A percentile compares a stretch with the other conserved stretches of the same genome.
Conservation (phyloP, 1,284 basidiomycete species). For the Waitea zeae region DNA sequence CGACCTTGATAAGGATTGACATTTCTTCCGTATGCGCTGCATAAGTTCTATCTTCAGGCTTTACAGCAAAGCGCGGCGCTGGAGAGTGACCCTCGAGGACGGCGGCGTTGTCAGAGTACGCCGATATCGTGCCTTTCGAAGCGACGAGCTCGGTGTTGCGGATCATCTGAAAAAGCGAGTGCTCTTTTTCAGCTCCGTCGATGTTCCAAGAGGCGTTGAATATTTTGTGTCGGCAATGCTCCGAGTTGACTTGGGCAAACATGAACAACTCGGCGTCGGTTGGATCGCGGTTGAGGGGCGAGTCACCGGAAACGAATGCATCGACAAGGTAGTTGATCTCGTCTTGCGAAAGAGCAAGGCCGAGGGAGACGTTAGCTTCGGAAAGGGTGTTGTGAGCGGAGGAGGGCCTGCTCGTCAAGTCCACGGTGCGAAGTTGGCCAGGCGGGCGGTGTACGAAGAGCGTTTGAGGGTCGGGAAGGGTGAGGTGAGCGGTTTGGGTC, state of each 20-base stretch:
- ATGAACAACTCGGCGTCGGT: conserved; percentile 99
- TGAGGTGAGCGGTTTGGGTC: conserved; percentile 67
- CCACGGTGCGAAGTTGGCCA: conserved; percentile 55
- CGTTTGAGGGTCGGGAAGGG: conserved; percentile 36
- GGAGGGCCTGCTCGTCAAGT: conserved; percentile 21
- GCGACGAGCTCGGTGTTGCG: conserved; percentile 84
- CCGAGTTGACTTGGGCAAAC: conserved; percentile 99
- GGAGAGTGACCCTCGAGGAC: conserved; percentile 63
- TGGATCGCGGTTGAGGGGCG: conserved; percentile 60
- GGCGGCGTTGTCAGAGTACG: conserved; percentile 97
- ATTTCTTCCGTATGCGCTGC: conserved; percentile 48
- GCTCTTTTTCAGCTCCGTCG: conserved; percentile 50
- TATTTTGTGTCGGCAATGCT: conserved; percentile 99
- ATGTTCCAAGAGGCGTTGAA: conserved; percentile 98
- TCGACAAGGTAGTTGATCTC: conserved; percentile 91
- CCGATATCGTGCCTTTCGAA: conserved; percentile 74
- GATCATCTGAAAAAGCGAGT: conserved; percentile 94
- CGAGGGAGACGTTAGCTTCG: conserved; percentile 71
- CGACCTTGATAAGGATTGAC: conserved; percentile 92
- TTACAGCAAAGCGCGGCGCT: conserved; percentile 70
- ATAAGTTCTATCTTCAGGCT: conserved; percentile 28
- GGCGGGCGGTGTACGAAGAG: conserved; percentile 64
- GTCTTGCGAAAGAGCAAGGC: conserved; percentile 78
- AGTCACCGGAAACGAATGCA: conserved; percentile 61
- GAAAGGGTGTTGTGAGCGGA: conserved; percentile 42